These are phyloP conservation scores for Elsinoe batatas DNA, from an alignment of 2,329 filamentous ascomycete species.

Conservation along the genomic window DNA sequence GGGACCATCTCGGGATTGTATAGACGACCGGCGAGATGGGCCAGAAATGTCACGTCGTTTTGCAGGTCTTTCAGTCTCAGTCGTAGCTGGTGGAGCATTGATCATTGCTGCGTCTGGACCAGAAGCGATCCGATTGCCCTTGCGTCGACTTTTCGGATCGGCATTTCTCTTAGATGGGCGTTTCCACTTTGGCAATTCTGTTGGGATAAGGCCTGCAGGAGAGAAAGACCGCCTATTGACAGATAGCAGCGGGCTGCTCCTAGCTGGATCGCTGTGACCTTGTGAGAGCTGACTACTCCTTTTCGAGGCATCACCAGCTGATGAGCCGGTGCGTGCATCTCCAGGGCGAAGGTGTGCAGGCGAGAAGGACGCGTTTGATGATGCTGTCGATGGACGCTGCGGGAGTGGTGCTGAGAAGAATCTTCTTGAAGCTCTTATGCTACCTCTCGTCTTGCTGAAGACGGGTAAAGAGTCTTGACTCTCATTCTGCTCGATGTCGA, in stretches of 20 bases:
- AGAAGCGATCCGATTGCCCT: constrained; percentile 21
- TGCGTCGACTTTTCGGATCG: constrained; percentile 23
- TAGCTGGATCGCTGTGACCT: not conserved
- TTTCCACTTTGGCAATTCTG: constrained; percentile 30
- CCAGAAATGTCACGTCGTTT: constrained; percentile 30
- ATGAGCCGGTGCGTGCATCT: not conserved
- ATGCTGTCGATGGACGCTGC: constrained; percentile 10
- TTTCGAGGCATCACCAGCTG: not conserved
- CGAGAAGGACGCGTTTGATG: constrained; percentile 5
- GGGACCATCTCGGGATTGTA: constrained; percentile 5
- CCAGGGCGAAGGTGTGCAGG: not conserved
- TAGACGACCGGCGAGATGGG: constrained; percentile 9
- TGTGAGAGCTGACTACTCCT: constrained; percentile 6
- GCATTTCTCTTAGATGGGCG: constrained; percentile 28
- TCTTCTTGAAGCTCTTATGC: not conserved
- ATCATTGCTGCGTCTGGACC: constrained; percentile 30
- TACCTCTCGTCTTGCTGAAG: constrained; percentile 5
- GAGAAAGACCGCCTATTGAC: constrained; percentile 42
- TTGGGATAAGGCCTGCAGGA: constrained; percentile 35
- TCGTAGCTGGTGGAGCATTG: constrained; percentile 25
- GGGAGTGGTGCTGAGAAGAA: constrained; percentile 12
- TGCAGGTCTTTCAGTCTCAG: constrained; percentile 27
- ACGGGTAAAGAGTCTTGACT: constrained; percentile 14
- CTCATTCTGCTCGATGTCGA: constrained; percentile 23
- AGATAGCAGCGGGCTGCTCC: constrained; percentile 13